Evolutionary conservation across 1,139 yeast species (phyloP), one percentile per base, ranked within the genome.

Genomic region (Saccharomyces pastorianus): DNA sequence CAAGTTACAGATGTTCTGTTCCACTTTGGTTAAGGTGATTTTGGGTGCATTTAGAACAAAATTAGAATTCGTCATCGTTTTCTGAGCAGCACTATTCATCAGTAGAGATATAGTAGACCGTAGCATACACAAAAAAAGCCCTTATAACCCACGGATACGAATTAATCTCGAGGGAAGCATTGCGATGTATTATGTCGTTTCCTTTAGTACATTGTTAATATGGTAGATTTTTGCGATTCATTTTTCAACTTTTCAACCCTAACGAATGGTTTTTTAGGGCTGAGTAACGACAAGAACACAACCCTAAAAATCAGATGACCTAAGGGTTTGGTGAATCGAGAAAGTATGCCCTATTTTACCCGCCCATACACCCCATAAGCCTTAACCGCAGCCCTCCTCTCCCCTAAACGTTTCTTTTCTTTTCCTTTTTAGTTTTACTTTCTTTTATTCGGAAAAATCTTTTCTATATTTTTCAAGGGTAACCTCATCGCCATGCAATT

Each of bases 1-100:
- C 29, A 66, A 51, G n/a, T 54, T 50, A 52, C 71, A 68, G 27
- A 68, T 61, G 14, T 60, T 48, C 13, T 55, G 53, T 56, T 68
- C 71, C 13, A 55, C 58, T 14, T 53, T 56, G 4, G 62, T 63
- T 41, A 68, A 53, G 32, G 52, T 51, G 4, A 65, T 53, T 34
- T 51, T 20, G 6, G 38, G 38, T 14, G 38, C 38, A 32, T 32
- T 32, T 7, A 32, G 6, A n/a, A n/a, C 38, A 6, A 32, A 32
- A 32, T n/a, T 32, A 32, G 38, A 32, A 14, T 32, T 32, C 17
- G 38, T 32, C 38, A 32, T 32, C 14, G 38, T 14, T n/a, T 32
- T 32, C 7, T 32, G 38, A 5, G 38, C 14, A n/a, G n/a, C 38
- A 7, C 38, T 32, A 11, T 32, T 32, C 38, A 32, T 32, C 17